Percentiles rank a stretch among this genome's conserved stretches.
These are phyloP conservation scores for Spencermartinsiella ligniputridi DNA, from an alignment of 1,139 yeast genomes.

Conservation along the genomic window DNA sequence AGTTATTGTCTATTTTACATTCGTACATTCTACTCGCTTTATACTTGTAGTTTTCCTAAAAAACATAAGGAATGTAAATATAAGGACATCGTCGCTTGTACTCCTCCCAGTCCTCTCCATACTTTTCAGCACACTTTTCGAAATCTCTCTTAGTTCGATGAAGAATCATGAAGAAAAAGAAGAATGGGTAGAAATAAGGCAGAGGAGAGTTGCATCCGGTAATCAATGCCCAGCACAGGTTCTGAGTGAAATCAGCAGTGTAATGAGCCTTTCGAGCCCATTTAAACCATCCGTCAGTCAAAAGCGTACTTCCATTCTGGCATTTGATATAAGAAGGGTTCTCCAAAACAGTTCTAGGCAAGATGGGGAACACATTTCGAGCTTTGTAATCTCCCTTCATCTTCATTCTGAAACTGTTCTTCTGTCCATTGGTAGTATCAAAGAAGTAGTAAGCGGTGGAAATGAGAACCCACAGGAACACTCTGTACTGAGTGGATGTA, in stretches of 20 bases:
- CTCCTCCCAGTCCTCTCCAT: conserved; percentile 90
- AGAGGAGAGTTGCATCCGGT: conserved; percentile 85
- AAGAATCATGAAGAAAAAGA: conserved; percentile 78
- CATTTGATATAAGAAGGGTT: conserved; percentile 84
- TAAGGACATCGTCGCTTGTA: conserved; percentile 88
- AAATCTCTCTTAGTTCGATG: conserved; percentile 90
- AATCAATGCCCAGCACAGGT: conserved; percentile 85
- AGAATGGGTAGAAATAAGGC: conserved; percentile 94
- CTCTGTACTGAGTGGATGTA: conserved; percentile 61
- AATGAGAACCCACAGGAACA: conserved; percentile 51
- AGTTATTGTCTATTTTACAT: too few relatives aligned
- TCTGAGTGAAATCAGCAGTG: conserved; percentile 89
- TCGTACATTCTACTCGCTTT: too few relatives aligned
- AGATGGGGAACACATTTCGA: conserved; percentile 81
- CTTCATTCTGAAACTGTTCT: conserved; percentile 85
- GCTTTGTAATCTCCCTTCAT: conserved; percentile 71
- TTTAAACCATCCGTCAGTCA: conserved; percentile 91
- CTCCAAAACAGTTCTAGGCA: conserved; percentile 75
- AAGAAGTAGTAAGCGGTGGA: conserved; percentile 81
- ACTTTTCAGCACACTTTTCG: conserved; percentile 75
- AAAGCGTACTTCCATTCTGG: conserved; percentile 73
- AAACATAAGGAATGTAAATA: conserved; percentile 82
- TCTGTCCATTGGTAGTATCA: conserved; percentile 93
- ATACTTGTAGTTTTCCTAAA: too few relatives aligned
- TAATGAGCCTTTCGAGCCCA: conserved; percentile 89